Evolutionary conservation across 1,139 yeast species (phyloP).

Genomic region (Blastobotrys persicus): DNA sequence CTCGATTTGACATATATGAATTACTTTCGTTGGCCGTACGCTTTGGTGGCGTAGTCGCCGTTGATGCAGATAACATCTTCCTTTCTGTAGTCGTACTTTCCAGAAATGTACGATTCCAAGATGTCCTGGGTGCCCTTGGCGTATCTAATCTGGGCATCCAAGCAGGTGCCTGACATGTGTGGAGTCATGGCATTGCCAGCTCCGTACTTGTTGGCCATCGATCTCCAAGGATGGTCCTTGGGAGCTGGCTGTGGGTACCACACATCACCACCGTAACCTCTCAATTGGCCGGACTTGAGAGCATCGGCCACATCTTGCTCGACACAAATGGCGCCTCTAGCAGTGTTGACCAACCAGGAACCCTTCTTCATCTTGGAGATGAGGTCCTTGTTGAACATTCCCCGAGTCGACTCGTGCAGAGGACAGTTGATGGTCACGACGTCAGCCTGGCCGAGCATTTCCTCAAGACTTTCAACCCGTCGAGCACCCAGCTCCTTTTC

Average conservation of each 20-base stretch:
- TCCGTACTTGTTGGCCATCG: slow-evolving; percentile 60
- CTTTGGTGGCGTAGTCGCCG: slow-evolving; percentile 71
- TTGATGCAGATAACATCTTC: slow-evolving; percentile 69
- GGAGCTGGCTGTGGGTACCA: slow-evolving; percentile 85
- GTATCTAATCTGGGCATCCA: slow-evolving; percentile 77
- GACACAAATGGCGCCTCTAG: slow-evolving; percentile 77
- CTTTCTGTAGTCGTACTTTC: slow-evolving; percentile 64
- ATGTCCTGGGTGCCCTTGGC: slow-evolving; percentile 67
- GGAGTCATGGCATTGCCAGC: slow-evolving; percentile 87
- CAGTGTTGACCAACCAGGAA: slow-evolving; percentile 76
- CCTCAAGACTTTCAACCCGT: slow-evolving; percentile 63
- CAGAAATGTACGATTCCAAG: slow-evolving; percentile 59
- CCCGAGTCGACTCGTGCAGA: slow-evolving; percentile 65
- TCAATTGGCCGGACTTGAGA: slow-evolving; percentile 60
- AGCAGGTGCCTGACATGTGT: slow-evolving; percentile 74
- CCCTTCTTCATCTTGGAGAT: slow-evolving; percentile 74
- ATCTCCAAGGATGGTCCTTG: slow-evolving; percentile 72
- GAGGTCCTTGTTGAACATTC: slow-evolving; percentile 64
- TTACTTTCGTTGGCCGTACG: slow-evolving; percentile 50
- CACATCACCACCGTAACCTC: slow-evolving; percentile 85
- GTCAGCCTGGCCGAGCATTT: slow-evolving; percentile 65
- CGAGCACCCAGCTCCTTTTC: slow-evolving; percentile 57
- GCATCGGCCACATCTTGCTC: slow-evolving; percentile 77
- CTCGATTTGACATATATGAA: slow-evolving; percentile 37
- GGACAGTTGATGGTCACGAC: slow-evolving; percentile 79